These are phyloP conservation scores for Talaromyces albobiverticillius DNA, from an alignment of 2,329 filamentous ascomycete genomes.

Conservation along the genomic window DNA sequence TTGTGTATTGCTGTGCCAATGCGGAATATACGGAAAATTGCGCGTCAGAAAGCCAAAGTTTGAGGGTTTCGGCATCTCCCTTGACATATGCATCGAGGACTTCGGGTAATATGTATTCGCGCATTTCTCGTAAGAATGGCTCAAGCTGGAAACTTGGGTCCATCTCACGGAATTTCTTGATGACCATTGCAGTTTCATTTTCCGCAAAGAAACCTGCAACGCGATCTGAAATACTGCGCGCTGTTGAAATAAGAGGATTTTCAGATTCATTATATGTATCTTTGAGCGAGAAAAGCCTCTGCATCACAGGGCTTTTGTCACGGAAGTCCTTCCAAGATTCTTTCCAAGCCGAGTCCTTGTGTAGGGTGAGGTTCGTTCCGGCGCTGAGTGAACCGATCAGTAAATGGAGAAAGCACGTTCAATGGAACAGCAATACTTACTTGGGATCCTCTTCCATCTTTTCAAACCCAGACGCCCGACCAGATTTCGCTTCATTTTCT, in stretches of 20 bases:
- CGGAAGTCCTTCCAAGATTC: slow-evolving; percentile 97
- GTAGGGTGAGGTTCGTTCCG: slow-evolving; percentile 87
- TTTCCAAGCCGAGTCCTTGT: slow-evolving; percentile 97
- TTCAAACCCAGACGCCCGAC: slow-evolving; percentile 51
- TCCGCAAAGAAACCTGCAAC: slow-evolving; percentile 96
- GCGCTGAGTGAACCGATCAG: slow-evolving; percentile 59
- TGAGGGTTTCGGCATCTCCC: slow-evolving; percentile 84
- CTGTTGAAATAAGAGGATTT: slow-evolving; percentile 90
- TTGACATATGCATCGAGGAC: slow-evolving; percentile 98
- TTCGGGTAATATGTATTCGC: slow-evolving; percentile 96
- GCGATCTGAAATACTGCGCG: slow-evolving; percentile 87
- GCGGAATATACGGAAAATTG: slow-evolving; percentile 97
- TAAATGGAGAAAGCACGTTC: slow-evolving; percentile 16
- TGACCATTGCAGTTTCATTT: slow-evolving; percentile 95
- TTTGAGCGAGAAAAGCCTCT: slow-evolving; percentile 82
- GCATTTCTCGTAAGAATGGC: slow-evolving; percentile 89
- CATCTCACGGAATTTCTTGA: slow-evolving; percentile 96
- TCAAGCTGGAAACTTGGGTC: slow-evolving; percentile 94
- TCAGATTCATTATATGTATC: slow-evolving; percentile 92
- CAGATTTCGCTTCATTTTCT: slow-evolving; percentile 55
- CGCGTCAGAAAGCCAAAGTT: slow-evolving; percentile 92
- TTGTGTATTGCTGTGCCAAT: slow-evolving; percentile 93
- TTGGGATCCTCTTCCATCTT: slow-evolving; percentile 78
- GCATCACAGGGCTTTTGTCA: slow-evolving; percentile 83
- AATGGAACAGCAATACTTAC: slow-evolving; percentile 54